Conservation (phyloP, 2,329 filamentous ascomycete species). For the Metarhizium album region DNA sequence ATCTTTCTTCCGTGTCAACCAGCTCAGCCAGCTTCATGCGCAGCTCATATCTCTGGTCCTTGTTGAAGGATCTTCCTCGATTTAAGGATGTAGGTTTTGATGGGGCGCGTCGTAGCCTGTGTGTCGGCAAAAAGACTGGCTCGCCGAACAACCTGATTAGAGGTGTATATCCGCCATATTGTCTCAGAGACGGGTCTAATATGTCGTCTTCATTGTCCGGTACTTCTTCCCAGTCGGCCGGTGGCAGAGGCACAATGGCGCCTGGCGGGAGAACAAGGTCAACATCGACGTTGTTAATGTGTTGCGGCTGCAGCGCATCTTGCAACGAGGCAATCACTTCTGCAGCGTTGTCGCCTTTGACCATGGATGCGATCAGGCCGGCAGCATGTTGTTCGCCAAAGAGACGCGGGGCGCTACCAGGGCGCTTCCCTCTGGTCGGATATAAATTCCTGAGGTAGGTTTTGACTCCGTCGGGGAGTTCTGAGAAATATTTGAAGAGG, state of each 20-base stretch:
- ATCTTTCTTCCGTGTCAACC: constrained; percentile 87
- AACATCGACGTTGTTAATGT: constrained; percentile 74
- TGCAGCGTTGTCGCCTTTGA: constrained; percentile 63
- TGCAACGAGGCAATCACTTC: constrained; percentile 66
- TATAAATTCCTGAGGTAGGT: constrained; percentile 52
- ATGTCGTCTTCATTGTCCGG: constrained; percentile 55
- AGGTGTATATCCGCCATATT: constrained; percentile 69
- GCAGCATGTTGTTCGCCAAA: constrained; percentile 92
- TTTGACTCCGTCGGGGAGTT: constrained; percentile 71
- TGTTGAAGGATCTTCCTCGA: constrained; percentile 64
- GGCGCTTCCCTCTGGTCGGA: constrained; percentile 43
- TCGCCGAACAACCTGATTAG: constrained; percentile 73
- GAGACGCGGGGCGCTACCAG: constrained; percentile 55
- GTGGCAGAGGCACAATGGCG: constrained; percentile 55
- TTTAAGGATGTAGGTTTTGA: constrained; percentile 77
- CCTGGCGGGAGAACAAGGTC: constrained; percentile 78
- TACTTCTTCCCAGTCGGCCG: constrained; percentile 48
- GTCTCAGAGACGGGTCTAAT: constrained; percentile 50
- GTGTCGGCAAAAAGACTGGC: constrained; percentile 76
- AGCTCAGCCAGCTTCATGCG: constrained; percentile 84
- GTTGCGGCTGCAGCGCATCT: constrained; percentile 68
- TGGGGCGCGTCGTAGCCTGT: constrained; percentile 71
- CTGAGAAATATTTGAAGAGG: constrained; percentile 86
- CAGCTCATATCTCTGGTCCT: constrained; percentile 72
- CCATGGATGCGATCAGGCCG: constrained; percentile 76